Conservation (phyloP, 2,329 filamentous ascomycete species). For the Penicillium glabrum region DNA sequence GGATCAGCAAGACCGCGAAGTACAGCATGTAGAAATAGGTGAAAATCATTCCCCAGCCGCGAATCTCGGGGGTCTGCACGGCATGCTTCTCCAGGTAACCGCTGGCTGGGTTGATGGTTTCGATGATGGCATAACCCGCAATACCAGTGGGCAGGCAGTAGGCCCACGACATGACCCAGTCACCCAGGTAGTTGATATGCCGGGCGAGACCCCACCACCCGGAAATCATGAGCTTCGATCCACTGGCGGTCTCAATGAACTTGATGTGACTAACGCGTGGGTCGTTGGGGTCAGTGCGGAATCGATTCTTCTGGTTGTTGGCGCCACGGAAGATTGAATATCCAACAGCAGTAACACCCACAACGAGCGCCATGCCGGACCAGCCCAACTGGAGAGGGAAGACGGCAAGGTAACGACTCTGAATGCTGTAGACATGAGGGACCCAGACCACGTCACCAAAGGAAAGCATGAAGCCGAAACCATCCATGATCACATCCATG, state of each 20-base stretch:
- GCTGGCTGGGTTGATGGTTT: conserved; percentile 48
- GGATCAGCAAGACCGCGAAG: conserved; percentile 81
- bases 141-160: conserved; percentile 85
- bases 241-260: conserved; percentile 80
- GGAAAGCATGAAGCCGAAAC: conserved; percentile 91
- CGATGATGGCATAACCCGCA: conserved; percentile 73
- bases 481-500: conserved; percentile 90
- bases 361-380: conserved; percentile 62
- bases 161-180: conserved; percentile 92
- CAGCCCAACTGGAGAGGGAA: conserved; percentile 79
- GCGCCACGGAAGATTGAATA: conserved; percentile 91
- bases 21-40: conserved; percentile 96
- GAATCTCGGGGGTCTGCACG: conserved; percentile 70
- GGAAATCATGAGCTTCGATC: conserved; percentile 75
- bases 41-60: conserved; percentile 80
- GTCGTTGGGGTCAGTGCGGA: conserved; percentile 83
- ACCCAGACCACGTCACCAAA: conserved; percentile 94
- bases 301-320: conserved; percentile 93
- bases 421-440: conserved; percentile 82
- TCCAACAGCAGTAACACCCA: conserved; percentile 68
- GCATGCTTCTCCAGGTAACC: conserved; percentile 69
- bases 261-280: conserved; percentile 75
- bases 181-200: conserved; percentile 94
- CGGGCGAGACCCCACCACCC: conserved; percentile 93
- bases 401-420: conserved; percentile 78